A percentile compares a stretch with the other conserved stretches of the same genome.
These are phyloP conservation scores for Dothideomycetidae sp. DNA, from an alignment of 2,329 filamentous ascomycete genomes.

Conservation along the genomic window DNA sequence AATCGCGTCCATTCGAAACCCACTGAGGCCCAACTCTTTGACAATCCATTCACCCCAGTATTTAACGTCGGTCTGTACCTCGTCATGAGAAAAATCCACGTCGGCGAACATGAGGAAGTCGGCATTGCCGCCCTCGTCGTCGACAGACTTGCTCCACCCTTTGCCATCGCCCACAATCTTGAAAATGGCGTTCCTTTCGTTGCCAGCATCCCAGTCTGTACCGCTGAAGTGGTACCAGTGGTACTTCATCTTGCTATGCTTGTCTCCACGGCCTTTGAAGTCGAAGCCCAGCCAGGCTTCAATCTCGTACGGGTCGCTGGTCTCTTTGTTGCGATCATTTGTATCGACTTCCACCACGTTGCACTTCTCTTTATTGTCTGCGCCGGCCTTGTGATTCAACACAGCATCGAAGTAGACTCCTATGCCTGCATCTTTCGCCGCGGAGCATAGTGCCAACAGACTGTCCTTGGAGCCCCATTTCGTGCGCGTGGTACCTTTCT, in stretches of 20 bases:
- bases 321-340: slow-evolving; percentile 38
- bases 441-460: slow-evolving; percentile 37
- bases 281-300: slow-evolving; percentile 53
- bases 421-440: slow-evolving; percentile 40
- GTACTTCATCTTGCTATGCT: slow-evolving; percentile 47
- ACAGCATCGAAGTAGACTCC: slow-evolving; percentile 56
- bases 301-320: slow-evolving; percentile 43
- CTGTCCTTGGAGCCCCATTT: slow-evolving; percentile 58
- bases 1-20: slow-evolving; percentile 53
- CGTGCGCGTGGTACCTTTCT: slow-evolving; percentile 47
- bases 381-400: slow-evolving; percentile 55
- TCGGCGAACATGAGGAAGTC: slow-evolving; percentile 58
- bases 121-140: slow-evolving; percentile 47
- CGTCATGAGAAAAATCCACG: slow-evolving; percentile 47
- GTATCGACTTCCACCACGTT: slow-evolving; percentile 46
- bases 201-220: slow-evolving; percentile 45
- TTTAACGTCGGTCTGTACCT: slow-evolving; percentile 48
- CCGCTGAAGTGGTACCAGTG: slow-evolving; percentile 51
- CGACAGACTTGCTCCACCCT: slow-evolving; percentile 45
- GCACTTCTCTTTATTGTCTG: slow-evolving; percentile 49
- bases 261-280: slow-evolving; percentile 44
- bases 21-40: slow-evolving; percentile 42
- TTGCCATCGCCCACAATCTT: slow-evolving; percentile 49
- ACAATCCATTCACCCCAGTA: slow-evolving; percentile 53
- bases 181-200: slow-evolving; percentile 45